phyloP scores from a whole-genome alignment of 176 grass and related monocot species.

The Triticum monococcum region DNA sequence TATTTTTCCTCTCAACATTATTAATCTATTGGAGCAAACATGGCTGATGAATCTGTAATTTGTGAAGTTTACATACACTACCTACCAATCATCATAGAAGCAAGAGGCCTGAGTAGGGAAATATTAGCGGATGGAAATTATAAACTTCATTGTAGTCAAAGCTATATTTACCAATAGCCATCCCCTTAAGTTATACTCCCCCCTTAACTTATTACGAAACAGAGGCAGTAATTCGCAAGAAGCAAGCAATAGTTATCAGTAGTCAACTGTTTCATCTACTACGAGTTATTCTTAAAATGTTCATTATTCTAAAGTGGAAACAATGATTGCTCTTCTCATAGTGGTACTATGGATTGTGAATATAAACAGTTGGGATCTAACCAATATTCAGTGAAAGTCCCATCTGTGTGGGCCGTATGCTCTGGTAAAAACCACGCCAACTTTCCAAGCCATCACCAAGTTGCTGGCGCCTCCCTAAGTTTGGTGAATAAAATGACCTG shows the following conservation, averaged over 20 bases:
- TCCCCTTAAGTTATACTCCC: no score
- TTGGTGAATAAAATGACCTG: slow-evolving; percentile 75
- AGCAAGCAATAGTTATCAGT: not conserved
- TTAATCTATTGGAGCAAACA: not conserved
- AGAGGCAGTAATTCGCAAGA: no score
- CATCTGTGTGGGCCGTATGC: slow-evolving; percentile 73
- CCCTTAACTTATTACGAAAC: no score
- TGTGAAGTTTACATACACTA: not conserved
- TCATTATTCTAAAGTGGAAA: not conserved
- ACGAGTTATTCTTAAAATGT: not conserved
- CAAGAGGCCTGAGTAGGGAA: not conserved
- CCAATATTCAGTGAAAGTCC: slow-evolving; percentile 72
- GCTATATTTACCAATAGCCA: no score
- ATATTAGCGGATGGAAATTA: no score
- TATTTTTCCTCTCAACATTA: not conserved
- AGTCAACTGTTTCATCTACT: not conserved
- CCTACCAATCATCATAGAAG: not conserved
- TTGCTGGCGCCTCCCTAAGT: slow-evolving; percentile 51
- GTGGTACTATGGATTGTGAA: not conserved
- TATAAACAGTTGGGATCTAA: slow-evolving; percentile 31
- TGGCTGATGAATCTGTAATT: not conserved
- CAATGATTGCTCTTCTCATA: not conserved
- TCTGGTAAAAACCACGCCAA: slow-evolving; percentile 76
- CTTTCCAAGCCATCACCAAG: slow-evolving; percentile 70
- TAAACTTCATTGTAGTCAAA: no score